These are phyloP conservation scores for Botrytis paeoniae DNA, from an alignment of 2,329 filamentous ascomycete genomes.

Conservation along the genomic window DNA sequence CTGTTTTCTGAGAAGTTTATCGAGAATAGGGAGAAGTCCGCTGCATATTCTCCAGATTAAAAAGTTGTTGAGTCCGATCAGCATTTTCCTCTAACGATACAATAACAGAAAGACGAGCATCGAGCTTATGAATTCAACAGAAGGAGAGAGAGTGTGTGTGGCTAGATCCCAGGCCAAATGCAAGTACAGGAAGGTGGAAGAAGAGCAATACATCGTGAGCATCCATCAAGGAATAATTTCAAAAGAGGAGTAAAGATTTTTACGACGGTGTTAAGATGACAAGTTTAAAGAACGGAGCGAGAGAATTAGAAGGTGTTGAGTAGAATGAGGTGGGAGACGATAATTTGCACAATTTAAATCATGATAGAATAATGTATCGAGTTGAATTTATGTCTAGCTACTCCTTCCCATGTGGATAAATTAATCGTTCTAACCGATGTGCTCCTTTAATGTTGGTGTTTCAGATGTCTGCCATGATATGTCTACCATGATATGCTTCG, in stretches of 20 bases:
- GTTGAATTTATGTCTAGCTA: not conserved
- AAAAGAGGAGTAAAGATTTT: not conserved
- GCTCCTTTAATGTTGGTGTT: not conserved
- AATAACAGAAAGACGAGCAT: not conserved
- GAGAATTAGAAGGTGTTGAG: not conserved
- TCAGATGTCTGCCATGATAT: too few species aligned
- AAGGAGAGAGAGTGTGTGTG: accelerated
- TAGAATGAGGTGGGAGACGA: not conserved
- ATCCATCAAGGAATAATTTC: not conserved
- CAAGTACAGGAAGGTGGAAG: not conserved
- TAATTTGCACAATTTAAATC: not conserved
- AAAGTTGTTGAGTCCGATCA: not conserved
- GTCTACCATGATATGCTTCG: not conserved
- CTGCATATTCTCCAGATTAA: not conserved
- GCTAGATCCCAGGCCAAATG: not conserved
- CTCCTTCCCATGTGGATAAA: not conserved
- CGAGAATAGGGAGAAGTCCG: accelerated
- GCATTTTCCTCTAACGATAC: not conserved
- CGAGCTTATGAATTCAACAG: too few species aligned
- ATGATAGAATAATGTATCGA: not conserved
- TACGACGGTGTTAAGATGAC: accelerated
- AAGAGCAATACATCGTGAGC: not conserved
- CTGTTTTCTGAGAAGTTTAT: not conserved
- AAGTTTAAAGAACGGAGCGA: not conserved
- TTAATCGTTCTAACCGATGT: accelerated